Evolutionary conservation across 1,284 basidiomycete species (phyloP).

Genomic region (Gomphus sp.): DNA sequence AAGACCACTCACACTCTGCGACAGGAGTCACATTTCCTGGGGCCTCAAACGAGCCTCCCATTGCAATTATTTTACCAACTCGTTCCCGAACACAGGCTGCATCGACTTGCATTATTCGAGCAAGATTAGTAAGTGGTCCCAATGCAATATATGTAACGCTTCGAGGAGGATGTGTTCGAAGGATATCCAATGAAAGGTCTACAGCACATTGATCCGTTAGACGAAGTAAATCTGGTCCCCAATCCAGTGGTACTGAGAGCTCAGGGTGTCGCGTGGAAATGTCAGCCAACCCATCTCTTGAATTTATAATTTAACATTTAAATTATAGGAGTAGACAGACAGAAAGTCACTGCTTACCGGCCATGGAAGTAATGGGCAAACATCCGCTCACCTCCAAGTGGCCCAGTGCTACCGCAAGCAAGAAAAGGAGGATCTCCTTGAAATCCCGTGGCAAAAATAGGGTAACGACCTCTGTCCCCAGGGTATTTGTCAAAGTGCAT

Average conservation of each 20-base stretch:
- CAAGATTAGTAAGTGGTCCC: conserved; percentile 86
- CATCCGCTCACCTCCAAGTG: conserved; percentile 69
- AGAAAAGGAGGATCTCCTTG: conserved; percentile 43
- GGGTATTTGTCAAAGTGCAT: conserved; percentile 56
- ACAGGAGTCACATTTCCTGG: conserved; percentile 83
- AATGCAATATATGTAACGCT: conserved; percentile 79
- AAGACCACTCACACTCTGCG: conserved; percentile 57
- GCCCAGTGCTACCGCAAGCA: conserved; percentile 58
- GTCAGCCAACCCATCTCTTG: conserved; percentile 73
- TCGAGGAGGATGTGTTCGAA: conserved; percentile 47
- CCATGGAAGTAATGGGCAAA: conserved; percentile 87
- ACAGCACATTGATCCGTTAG: conserved; percentile 41
- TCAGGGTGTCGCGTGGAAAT: conserved; percentile 71
- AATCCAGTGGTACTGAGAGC: conserved; percentile 36
- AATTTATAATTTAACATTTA: background rate
- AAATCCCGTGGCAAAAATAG: conserved; percentile 37
- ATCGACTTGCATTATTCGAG: conserved; percentile 54
- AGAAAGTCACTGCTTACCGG: conserved; percentile 29
- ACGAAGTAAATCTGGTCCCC: conserved; percentile 40
- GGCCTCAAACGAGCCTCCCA: conserved; percentile 95
- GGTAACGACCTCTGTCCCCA: conserved; percentile 46
- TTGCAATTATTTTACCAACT: conserved; percentile 71
- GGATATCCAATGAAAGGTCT: conserved; percentile 61
- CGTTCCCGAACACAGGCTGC: conserved; percentile 46
- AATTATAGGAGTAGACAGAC: background rate